Evolutionary conservation across 371 early-diverging fungal genomes (phyloP).

Genomic region (Mucor sp.): DNA sequence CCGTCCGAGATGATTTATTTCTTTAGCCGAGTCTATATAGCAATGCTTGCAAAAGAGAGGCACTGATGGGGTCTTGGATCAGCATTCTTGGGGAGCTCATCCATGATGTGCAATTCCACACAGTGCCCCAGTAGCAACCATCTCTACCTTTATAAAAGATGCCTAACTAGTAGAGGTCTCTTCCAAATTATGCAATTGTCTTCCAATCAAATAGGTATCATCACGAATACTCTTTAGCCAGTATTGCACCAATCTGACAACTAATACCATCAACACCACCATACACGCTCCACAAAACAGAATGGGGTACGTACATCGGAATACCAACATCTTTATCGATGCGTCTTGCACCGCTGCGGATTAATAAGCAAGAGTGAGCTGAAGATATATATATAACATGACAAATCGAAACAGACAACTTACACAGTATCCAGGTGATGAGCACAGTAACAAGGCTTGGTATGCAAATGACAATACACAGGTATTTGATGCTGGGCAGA

Average conservation of each 20-base stretch:
- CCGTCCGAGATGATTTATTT: neutral
- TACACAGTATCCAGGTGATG: conserved; percentile 19
- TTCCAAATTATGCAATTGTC: conserved; percentile 58
- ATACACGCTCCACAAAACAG: conserved; percentile 11
- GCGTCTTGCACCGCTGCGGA: conserved; percentile 26
- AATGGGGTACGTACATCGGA: conserved; percentile 39
- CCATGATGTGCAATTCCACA: too few species aligned
- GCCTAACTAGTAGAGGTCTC: neutral
- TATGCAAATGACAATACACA: neutral
- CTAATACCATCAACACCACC: neutral
- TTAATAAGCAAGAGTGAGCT: too few species aligned
- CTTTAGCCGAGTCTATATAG: neutral
- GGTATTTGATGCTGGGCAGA: conserved; percentile 16
- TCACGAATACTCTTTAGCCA: conserved; percentile 60
- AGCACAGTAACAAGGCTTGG: conserved; percentile 6
- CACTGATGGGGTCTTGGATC: too few species aligned
- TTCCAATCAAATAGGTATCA: conserved; percentile 61
- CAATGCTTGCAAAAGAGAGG: neutral
- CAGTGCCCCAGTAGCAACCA: too few species aligned
- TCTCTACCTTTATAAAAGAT: too few species aligned
- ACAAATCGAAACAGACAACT: neutral
- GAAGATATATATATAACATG: too few species aligned
- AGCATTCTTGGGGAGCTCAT: too few species aligned
- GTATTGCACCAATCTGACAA: conserved; percentile 16
- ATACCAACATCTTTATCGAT: conserved; percentile 23